Evolutionary conservation across 495 filamentous ascomycete genomes (phyloP).

Genomic region (Bombardia bombarda): DNA sequence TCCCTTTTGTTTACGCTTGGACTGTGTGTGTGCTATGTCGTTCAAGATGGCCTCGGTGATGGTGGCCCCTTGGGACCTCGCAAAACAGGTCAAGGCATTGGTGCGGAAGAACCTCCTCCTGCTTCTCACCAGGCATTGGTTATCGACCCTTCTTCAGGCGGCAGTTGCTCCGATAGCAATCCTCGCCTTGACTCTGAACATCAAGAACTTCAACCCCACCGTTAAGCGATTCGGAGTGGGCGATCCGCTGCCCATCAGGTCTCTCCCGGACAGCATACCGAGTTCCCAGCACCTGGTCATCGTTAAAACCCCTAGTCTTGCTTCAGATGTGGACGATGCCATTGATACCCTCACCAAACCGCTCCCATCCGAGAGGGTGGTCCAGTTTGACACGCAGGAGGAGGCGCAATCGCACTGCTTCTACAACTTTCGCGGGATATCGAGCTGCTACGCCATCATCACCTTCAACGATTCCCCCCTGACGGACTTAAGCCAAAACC

Average conservation of each 20-base stretch:
- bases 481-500: conserved; percentile 1
- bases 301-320: conserved; percentile 5
- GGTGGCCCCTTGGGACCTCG: neutral
- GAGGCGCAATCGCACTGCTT: conserved; percentile 3
- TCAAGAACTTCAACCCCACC: conserved; percentile 26
- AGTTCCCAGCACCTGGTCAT: conserved; percentile 9
- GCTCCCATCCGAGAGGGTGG: conserved; percentile 2
- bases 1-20: too few relatives aligned
- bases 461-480: conserved; percentile 13
- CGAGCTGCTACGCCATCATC: conserved; percentile 12
- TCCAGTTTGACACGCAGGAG: neutral
- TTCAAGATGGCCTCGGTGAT: too few relatives aligned
- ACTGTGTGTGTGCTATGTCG: too few relatives aligned
- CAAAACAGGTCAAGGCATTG: conserved; percentile 9
- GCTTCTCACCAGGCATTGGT: conserved; percentile 14
- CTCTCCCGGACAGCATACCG: conserved; percentile 8
- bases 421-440: conserved; percentile 8
- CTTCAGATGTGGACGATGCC: conserved; percentile 11
- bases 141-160: conserved; percentile 34
- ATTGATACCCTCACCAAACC: conserved; percentile 5
- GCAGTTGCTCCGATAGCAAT: conserved; percentile 61
- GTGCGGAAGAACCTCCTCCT: conserved; percentile 14
- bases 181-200: conserved; percentile 26
- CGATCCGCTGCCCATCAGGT: conserved; percentile 2
- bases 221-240: conserved; percentile 4